Evolutionary conservation across 2,329 filamentous ascomycete species (phyloP), one percentile per base, ranked within the genome.

Genomic region (Xylariomycetidae sp.): DNA sequence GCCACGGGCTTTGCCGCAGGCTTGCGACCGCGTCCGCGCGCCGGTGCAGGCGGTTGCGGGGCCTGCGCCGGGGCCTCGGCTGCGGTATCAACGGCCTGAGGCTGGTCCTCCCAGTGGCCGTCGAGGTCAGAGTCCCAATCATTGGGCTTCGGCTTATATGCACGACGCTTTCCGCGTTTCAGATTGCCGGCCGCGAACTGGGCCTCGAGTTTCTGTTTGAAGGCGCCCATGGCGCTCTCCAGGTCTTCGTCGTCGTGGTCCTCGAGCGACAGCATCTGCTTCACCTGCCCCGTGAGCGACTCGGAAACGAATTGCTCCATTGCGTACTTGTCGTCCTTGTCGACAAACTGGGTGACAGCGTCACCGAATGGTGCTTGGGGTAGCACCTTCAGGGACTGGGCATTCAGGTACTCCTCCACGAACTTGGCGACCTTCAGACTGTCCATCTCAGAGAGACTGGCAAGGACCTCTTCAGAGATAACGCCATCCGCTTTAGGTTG

Each of bases 301-400:
- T 87, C 80, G 15, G 73, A 75, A 8, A 90, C 80, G 48, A 90
- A 90, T 26, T 79, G 67, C 52, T 89, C 79, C 79, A 96, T 87
- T 3, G 87, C 87, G 49, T 92, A 81, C 54, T 89, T 94, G 63
- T 98, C 92, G 46, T 95, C 87, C 47, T 96, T 96, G 56, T 89
- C 81, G 17, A 98, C 87, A 49, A 92, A 98, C 40, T 94, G 85
- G 29, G 80, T 82, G 5, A 98, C 87, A 0, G 92, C 92, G 52
- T 96, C 89, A 12, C 88, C 85, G 52, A 98, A 95, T 0, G 83
- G 84, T 19, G 89, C 92, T 50, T 95, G 86, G 0, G 92, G 92
- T 0, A 98, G 70, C 30, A 98, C 92, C 37, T 89, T 94, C 19
- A 98, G 74, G 0, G 86, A 89, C 51, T 96, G 89, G 0, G 85